Evolutionary conservation across 129 eudicot species (phyloP).

Genomic region (sunflower (Helianthus annuus)): DNA sequence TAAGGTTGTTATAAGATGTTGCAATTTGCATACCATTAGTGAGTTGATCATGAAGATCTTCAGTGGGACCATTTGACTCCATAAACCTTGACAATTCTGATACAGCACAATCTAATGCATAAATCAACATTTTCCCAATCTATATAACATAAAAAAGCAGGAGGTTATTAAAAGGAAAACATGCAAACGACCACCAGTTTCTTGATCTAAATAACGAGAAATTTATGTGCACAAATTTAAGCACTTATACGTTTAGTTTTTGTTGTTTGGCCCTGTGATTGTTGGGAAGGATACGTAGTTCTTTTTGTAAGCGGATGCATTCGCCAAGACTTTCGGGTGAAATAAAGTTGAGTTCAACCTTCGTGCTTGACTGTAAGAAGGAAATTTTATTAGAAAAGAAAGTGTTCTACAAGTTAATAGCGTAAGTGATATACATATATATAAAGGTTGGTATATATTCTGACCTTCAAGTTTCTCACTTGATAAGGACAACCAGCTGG

Average conservation of each 20-base stretch:
- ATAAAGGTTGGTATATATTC: neutral
- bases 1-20: neutral
- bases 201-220: neutral
- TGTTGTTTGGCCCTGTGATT: slow-evolving; percentile 50
- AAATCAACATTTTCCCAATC: slow-evolving; percentile 32
- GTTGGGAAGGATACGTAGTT: slow-evolving; percentile 44
- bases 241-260: slow-evolving; percentile 41
- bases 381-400: neutral
- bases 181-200: neutral
- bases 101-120: slow-evolving; percentile 27
- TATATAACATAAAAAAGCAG: neutral
- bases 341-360: slow-evolving; percentile 48
- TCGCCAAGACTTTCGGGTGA: slow-evolving; percentile 50
- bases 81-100: neutral
- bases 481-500: slow-evolving; percentile 44
- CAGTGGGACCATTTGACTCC: neutral
- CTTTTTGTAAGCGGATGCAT: slow-evolving; percentile 42
- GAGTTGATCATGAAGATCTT: neutral
- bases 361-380: slow-evolving; percentile 39
- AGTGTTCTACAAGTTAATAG: neutral
- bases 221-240: neutral
- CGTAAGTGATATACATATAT: neutral
- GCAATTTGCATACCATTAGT: slow-evolving; percentile 13
- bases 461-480: slow-evolving; percentile 43
- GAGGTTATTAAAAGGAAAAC: slow-evolving; percentile 2